Evolutionary conservation across 306 rosid genomes (phyloP).

Genomic region (Ammopiptanthus mongolicus): DNA sequence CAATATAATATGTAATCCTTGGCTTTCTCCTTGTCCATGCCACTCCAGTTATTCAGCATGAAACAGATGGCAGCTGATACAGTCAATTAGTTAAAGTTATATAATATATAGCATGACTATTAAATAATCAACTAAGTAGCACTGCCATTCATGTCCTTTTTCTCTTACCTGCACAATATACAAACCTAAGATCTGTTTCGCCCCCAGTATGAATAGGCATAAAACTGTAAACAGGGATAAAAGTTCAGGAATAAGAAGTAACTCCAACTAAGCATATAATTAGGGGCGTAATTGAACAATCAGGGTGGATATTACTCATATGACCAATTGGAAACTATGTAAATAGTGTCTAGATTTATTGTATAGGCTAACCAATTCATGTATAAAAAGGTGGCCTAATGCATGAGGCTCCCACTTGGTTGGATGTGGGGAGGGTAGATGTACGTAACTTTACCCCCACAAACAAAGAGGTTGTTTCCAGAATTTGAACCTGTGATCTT

Average conservation of each 20-base stretch:
- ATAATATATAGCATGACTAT: slow-evolving; percentile 16
- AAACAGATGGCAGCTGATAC: slow-evolving; percentile 75
- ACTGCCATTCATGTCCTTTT: neutral
- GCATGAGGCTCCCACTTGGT: too few relatives aligned
- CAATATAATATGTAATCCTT: slow-evolving; percentile 75
- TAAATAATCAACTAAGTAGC: neutral
- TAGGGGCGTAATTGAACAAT: neutral
- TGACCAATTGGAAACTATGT: neutral
- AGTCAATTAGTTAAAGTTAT: slow-evolving; percentile 25
- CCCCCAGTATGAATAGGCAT: slow-evolving; percentile 82
- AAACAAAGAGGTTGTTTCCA: too few relatives aligned
- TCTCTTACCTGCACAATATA: slow-evolving; percentile 86
- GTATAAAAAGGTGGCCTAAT: too few relatives aligned
- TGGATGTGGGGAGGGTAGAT: too few relatives aligned
- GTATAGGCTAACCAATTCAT: neutral
- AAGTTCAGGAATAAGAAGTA: slow-evolving; percentile 10
- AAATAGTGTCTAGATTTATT: neutral
- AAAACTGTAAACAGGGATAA: slow-evolving; percentile 48
- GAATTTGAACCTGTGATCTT: too few relatives aligned
- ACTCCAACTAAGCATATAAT: slow-evolving; percentile 5
- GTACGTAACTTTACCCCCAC: too few relatives aligned
- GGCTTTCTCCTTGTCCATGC: slow-evolving; percentile 89
- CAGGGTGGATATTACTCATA: neutral
- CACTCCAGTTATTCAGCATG: slow-evolving; percentile 86
- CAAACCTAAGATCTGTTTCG: slow-evolving; percentile 84